Evolutionary conservation across 2,329 filamentous ascomycete genomes (phyloP), one percentile per base, ranked within the genome.

Genomic region (Colletotrichum simmondsii): DNA sequence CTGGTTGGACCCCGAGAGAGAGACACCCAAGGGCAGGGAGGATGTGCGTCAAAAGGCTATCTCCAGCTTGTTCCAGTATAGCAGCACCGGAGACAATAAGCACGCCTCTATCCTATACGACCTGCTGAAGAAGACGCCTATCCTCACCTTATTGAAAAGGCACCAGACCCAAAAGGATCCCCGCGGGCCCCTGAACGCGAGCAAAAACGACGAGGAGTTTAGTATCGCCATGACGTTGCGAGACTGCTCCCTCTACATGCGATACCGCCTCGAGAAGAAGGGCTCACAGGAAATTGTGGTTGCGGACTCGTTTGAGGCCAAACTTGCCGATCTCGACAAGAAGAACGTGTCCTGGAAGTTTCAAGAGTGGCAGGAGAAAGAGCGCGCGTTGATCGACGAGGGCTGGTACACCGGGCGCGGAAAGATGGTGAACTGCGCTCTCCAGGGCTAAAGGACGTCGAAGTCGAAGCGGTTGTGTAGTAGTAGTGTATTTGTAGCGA

Each of bases 171-270:
- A 80, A 6, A 79, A 86, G 26, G 88, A 90, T 75, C 78, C 81
- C 2, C 79, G 76, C 0, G 84, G 85, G 0, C 85, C 88, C 24
- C 80, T 89, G 2, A 76, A 82, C 3, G 82, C 84, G 10, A 79
- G 85, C 59, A 80, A 79, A 2, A 78, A 80, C 3, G 81, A 87
- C 46, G 79, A 83, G 12, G 84, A 88, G 32, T 91, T 93, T 73
- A 87, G 89, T 14, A 85, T 94, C 7, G 93, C 93, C 68, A 96
- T 96, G 94, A 95, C 94, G 4, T 81, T 97, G 75, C 86, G 94
- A 62, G 94, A 97, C 83, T 95, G 94, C 80, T 94, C 93, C 4
- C 89, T 94, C 77, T 95, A 92, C 78, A 84, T 94, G 53, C 89
- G 90, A 77, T 74, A 74, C 19, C 64, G 24, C 14, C 62, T 74